Conservation (phyloP, 1,284 basidiomycete species). For the Ceratobasidium sp. region DNA sequence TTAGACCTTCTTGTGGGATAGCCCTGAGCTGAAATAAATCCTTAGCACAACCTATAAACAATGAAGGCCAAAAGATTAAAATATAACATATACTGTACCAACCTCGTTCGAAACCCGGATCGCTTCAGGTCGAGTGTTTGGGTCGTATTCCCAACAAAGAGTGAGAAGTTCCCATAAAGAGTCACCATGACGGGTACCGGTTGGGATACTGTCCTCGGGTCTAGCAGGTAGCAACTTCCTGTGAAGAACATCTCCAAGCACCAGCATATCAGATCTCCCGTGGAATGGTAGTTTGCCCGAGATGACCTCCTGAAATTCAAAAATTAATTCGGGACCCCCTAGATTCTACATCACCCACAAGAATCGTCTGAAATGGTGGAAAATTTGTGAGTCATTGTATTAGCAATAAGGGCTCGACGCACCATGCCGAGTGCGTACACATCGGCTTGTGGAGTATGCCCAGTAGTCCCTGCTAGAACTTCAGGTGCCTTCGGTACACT, state of each 20-base stretch:
- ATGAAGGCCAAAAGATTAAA: too few species aligned
- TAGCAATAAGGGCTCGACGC: not conserved
- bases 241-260: not conserved
- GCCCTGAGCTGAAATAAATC: too few species aligned
- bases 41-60: too few species aligned
- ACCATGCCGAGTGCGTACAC: slow-evolving; percentile 35
- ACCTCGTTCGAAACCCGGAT: too few species aligned
- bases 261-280: not conserved
- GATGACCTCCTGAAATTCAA: not conserved
- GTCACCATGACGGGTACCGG: too few species aligned
- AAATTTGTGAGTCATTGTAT: not conserved
- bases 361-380: not conserved
- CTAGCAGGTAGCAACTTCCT: not conserved
- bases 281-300: slow-evolving; percentile 5
- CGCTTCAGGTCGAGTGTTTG: too few species aligned
- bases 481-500: not conserved
- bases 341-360: not conserved
- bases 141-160: too few species aligned
- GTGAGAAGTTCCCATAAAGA: too few species aligned
- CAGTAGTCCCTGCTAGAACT: not conserved
- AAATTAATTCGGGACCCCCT: not conserved
- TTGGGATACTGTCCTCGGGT: not conserved
- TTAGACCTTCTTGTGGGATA: too few species aligned
- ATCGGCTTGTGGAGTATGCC: not conserved
- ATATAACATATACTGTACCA: too few species aligned